These are phyloP conservation scores for Astragalus glycyphyllos DNA, from an alignment of 306 rosid species.

Conservation along the genomic window DNA sequence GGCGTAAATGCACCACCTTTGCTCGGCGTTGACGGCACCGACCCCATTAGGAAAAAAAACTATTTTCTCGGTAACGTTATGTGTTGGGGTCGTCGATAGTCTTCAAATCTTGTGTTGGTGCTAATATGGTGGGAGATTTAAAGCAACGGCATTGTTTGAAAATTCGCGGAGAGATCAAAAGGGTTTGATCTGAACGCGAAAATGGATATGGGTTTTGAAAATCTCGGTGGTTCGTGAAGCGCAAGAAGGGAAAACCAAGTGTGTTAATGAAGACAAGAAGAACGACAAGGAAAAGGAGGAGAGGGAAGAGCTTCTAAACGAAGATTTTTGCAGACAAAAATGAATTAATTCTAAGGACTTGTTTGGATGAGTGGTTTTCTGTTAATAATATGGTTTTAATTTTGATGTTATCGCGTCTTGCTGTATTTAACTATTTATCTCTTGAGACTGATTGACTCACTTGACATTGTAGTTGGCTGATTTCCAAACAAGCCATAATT, in stretches of 20 bases:
- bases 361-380: conserved; percentile 39
- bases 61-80: conserved; percentile 19
- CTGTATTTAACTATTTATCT: background rate
- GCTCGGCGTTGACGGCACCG: conserved; percentile 90
- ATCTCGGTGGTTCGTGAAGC: conserved; percentile 23
- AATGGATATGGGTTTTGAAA: conserved; percentile 45
- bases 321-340: conserved; percentile 58
- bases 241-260: conserved; percentile 34
- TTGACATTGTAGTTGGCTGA: too few species aligned
- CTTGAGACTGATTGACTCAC: background rate
- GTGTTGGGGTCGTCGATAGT: conserved; percentile 34
- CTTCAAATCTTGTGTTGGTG: conserved; percentile 45
- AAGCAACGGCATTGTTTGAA: conserved; percentile 53
- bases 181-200: conserved; percentile 48
- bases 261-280: conserved; percentile 32
- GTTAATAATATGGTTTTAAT: conserved; percentile 6
- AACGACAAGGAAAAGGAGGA: conserved; percentile 6
- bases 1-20: conserved; percentile 62
- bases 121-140: conserved; percentile 47
- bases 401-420: background rate
- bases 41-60: conserved; percentile 61
- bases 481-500: conserved; percentile 33
- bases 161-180: conserved; percentile 38
- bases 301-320: conserved; percentile 49
- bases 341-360: conserved; percentile 30